These are phyloP conservation scores for Leccinum subrobustum DNA, from an alignment of 1,284 basidiomycete genomes.

Conservation along the genomic window DNA sequence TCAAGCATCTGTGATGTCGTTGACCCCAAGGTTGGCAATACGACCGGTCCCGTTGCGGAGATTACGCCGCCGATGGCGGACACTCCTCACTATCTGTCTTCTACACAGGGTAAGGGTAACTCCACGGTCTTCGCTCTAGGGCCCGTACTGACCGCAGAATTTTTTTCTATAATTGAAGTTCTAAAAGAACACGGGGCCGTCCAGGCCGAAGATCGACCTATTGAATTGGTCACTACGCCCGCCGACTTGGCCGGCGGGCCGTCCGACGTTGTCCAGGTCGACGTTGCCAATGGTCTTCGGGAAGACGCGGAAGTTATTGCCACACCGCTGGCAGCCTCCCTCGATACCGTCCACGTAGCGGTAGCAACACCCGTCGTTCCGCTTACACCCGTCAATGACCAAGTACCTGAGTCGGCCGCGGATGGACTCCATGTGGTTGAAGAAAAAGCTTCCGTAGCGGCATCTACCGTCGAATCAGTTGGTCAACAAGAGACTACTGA, in stretches of 20 bases:
- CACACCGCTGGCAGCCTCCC: neutral
- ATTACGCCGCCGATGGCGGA: constrained; percentile 6
- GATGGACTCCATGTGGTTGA: constrained; percentile 5
- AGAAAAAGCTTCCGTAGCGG: constrained; percentile 9
- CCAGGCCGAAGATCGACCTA: neutral
- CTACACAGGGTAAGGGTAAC: neutral
- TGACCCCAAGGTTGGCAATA: neutral
- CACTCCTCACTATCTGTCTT: neutral
- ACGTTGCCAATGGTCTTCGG: constrained; percentile 2
- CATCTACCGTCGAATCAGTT: constrained; percentile 10
- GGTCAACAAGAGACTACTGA: constrained; percentile 3
- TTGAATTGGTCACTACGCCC: neutral
- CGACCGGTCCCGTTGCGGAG: neutral
- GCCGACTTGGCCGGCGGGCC: neutral
- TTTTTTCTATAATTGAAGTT: neutral
- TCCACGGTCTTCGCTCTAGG: constrained; percentile 1
- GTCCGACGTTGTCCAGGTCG: constrained; percentile 4
- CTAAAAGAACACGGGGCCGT: neutral
- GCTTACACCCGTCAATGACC: neutral
- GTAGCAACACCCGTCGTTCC: neutral
- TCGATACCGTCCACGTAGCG: constrained; percentile 4
- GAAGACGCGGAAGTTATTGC: constrained; percentile 7
- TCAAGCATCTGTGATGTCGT: neutral
- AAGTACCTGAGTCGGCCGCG: constrained; percentile 1
- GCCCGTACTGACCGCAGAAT: neutral